Evolutionary conservation across 257 asterid genomes (phyloP), one percentile per base, ranked within the genome.

Genomic region (Paraleonurus japonicus): DNA sequence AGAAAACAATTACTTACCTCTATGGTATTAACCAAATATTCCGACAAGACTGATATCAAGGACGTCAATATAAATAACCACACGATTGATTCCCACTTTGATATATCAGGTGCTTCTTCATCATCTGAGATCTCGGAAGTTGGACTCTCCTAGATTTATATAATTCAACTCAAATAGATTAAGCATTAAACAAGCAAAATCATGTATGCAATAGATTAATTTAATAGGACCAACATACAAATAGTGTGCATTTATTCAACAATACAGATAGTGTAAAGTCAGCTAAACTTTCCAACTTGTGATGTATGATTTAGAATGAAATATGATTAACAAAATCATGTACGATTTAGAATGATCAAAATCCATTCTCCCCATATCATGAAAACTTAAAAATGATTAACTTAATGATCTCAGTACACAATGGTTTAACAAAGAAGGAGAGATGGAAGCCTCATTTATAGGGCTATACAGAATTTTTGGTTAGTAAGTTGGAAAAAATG

Each of bases 21-120:
- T 32, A 90, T 88, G 64, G 96, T 86, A 75, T 87, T 81, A 16
- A 90, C 97, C 60, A 90, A 82, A 80, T 90, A 88, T 53, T 81
- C 92, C 0, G 97, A 90, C 50, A 88, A 70, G 60, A 88, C 78
- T 7, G 97, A 86, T 75, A 90, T 85, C 81, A 83, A 70, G 63
- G 76, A 51, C 28, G 97, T 88, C 79, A 90, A 65, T 53, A 88
- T 76, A 20, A 79, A 77, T 19, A 90, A 85, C 97, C 97, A 90
- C 61, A 70, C 54, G 41, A 90, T 72, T 63, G 96, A 84, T 67
- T 83, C 94, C 96, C 90, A 87, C 73, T 84, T 82, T 16, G 96
- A 78, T 54, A 87, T 71, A 75, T 81, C 92, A 11, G 94, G 92
- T 22, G 28, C 83, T 77, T 90, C 97, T 13, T 85, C 84, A 17